Percentiles rank a stretch among this genome's conserved stretches.
phyloP scores from a whole-genome alignment of 768 basidiomycete genomes.

The Suillus placidus region DNA sequence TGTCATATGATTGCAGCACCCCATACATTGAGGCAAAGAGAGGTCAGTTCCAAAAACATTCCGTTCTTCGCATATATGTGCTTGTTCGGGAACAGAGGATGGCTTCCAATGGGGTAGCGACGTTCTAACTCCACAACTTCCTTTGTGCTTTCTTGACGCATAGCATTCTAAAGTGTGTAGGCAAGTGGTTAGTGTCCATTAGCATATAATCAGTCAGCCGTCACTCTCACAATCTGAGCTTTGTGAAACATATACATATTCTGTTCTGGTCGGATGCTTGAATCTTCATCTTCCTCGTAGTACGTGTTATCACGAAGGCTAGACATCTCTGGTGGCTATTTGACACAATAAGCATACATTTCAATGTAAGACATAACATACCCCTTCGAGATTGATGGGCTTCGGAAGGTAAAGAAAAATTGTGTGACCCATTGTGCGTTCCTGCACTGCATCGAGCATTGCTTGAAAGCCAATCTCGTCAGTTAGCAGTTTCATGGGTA shows the following conservation, averaged over 20 bases:
- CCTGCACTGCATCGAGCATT: slow-evolving; percentile 8
- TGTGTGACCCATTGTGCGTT: slow-evolving; percentile 6
- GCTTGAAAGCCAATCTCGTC: slow-evolving; percentile 3
- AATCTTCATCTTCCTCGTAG: not conserved
- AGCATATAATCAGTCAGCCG: not conserved
- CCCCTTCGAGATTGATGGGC: not conserved
- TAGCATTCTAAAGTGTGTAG: not conserved
- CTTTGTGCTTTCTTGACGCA: not conserved
- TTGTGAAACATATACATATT: not conserved
- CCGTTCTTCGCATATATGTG: slow-evolving; percentile 3
- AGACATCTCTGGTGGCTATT: not conserved
- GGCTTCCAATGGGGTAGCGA: not conserved
- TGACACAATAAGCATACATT: not conserved
- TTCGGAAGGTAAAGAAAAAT: slow-evolving; percentile 5
- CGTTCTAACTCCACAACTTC: slow-evolving; percentile 1
- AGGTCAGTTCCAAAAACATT: slow-evolving; percentile 1
- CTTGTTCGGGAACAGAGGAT: slow-evolving; percentile 10
- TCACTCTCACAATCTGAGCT: not conserved
- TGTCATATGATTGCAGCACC: not conserved
- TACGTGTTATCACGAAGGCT: not conserved
- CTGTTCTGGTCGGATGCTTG: not conserved
- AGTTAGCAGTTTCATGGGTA: not conserved
- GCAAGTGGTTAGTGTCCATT: not conserved
- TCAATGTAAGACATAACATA: not conserved
- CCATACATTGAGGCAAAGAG: slow-evolving; percentile 9